Evolutionary conservation across 1,139 yeast species (phyloP), one percentile per base, ranked within the genome.

Genomic region (Candida sp.): DNA sequence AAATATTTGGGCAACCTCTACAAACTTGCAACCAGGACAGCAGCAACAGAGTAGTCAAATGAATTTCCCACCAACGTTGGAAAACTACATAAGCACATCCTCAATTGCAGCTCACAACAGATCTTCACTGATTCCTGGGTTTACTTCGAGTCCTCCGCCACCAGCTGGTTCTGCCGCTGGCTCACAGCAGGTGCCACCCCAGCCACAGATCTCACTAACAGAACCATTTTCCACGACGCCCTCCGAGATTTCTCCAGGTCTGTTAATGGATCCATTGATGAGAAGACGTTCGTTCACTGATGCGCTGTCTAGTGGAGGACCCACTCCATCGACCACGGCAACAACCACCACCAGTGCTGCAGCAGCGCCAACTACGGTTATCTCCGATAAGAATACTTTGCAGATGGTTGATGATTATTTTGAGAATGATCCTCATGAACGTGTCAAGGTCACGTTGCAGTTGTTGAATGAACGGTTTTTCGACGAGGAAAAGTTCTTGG

Each of bases 371-470:
- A 37, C 39, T 11, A 27, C 38, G 12, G 44, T 47, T 8, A 45
- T 42, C 12, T 35, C 47, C 34, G 55, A 50, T 40, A 39, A 42
- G 39, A 49, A 48, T 17, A 58, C 63, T 2, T 48, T 63, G 32
- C 65, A 63, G 26, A 57, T 66, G 31, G 73, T 72, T 38, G 58
- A 68, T 48, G 73, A 70, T 12, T 77, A 77, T 57, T 76, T 77
- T 58, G 68, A 66, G 38, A 52, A 49, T 8, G 81, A 77, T 55
- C 69, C 71, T n/a, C 80, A 76, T 58, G 65, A 70, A 54, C 59
- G 81, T 42, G 80, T 77, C 17, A 68, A 72, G 50, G 79, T 76
- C 8, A 69, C 70, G 1, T 51, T 66, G 45, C 51, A 56, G 31
- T 58, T 63, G 31, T 54, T 70, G 28, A 60, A 65, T 44, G 67